phyloP scores from a whole-genome alignment of 2,329 filamentous ascomycete genomes.

The Nemania abortiva region DNA sequence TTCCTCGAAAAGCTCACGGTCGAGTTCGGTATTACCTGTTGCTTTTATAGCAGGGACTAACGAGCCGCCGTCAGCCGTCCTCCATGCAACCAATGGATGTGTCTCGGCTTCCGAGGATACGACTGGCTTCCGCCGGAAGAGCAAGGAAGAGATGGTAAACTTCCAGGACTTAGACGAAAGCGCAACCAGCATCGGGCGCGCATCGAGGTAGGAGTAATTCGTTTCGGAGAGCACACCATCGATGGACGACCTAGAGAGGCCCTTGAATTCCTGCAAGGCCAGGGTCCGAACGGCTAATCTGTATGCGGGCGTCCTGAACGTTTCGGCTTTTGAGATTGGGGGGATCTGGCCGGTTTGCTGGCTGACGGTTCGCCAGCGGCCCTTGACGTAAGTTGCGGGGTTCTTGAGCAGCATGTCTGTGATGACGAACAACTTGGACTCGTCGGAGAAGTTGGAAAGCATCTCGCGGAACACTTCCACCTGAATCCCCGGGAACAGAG shows the following conservation, averaged over 20 bases:
- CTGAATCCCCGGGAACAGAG: slow-evolving; percentile 84
- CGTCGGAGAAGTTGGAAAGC: slow-evolving; percentile 78
- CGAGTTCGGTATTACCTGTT: slow-evolving; percentile 74
- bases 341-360: slow-evolving; percentile 48
- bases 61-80: slow-evolving; percentile 65
- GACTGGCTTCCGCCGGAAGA: slow-evolving; percentile 72
- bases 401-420: slow-evolving; percentile 82
- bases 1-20: slow-evolving; percentile 70
- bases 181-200: slow-evolving; percentile 75
- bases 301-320: slow-evolving; percentile 76
- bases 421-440: slow-evolving; percentile 81
- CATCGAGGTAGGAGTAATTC: slow-evolving; percentile 82
- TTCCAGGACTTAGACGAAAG: slow-evolving; percentile 82
- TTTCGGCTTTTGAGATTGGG: slow-evolving; percentile 69
- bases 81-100: slow-evolving; percentile 74
- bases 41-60: slow-evolving; percentile 71
- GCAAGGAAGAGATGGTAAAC: slow-evolving; percentile 77
- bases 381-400: slow-evolving; percentile 76
- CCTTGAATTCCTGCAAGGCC: slow-evolving; percentile 80
- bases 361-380: slow-evolving; percentile 65
- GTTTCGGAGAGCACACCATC: slow-evolving; percentile 83
- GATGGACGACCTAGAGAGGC: slow-evolving; percentile 78
- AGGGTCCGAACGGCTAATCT: slow-evolving; percentile 75
- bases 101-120: slow-evolving; percentile 66
- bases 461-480: slow-evolving; percentile 86